A percentile compares a stretch with the other conserved stretches of the same genome.
Conservation (phyloP, 805 yeast species). For the Barnettozyma wickerhamii region DNA sequence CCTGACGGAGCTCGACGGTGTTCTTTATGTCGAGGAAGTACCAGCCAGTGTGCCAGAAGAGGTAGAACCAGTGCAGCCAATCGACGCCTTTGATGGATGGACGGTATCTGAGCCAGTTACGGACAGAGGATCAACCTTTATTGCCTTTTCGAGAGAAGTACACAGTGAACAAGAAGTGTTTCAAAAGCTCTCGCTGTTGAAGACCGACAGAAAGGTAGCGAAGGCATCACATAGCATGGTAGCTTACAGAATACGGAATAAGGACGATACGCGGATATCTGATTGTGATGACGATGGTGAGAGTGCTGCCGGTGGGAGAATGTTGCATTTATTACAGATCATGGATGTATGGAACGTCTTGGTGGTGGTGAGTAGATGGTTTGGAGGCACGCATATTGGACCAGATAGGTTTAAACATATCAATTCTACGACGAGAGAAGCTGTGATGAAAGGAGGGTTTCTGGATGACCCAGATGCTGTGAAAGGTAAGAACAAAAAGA, state of each 20-base stretch:
- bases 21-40: conserved; percentile 35
- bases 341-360: conserved; percentile 83
- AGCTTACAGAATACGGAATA: conserved; percentile 71
- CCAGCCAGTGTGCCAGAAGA: conserved; percentile 6
- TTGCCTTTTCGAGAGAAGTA: conserved; percentile 68
- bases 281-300: conserved; percentile 98
- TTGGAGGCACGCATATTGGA: conserved; percentile 86
- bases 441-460: conserved; percentile 62
- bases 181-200: conserved; percentile 44
- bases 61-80: conserved; percentile 7
- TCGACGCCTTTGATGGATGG: conserved; percentile 71
- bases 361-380: conserved; percentile 82
- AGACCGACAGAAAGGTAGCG: conserved; percentile 60
- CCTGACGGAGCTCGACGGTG: conserved; percentile 58
- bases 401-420: conserved; percentile 95
- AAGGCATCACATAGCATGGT: conserved; percentile 77
- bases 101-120: conserved; percentile 64
- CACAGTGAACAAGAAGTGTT: conserved; percentile 65
- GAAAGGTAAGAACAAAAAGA: conserved; percentile 22
- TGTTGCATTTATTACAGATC: conserved; percentile 66
- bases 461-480: conserved; percentile 16
- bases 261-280: conserved; percentile 52
- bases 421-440: conserved; percentile 84
- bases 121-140: conserved; percentile 83
- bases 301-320: conserved; percentile 88